A percentile compares a stretch with the other conserved stretches of the same genome.
Evolutionary conservation across 1,284 basidiomycete genomes (phyloP).

Genomic region (Fistulinella cinereoalba): DNA sequence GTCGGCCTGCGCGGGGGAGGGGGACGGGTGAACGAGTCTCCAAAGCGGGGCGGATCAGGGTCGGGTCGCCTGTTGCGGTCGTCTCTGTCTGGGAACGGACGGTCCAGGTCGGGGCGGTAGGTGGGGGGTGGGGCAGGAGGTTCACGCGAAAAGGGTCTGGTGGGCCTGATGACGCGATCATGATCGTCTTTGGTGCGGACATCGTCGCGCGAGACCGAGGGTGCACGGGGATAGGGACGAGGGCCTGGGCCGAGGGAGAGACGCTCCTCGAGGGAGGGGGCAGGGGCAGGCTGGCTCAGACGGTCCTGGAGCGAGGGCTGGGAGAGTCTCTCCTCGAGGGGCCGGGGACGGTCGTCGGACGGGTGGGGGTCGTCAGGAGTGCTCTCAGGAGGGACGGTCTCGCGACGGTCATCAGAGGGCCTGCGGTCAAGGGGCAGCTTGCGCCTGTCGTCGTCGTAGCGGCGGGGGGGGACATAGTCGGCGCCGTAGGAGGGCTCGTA

Average conservation of each 20-base stretch:
- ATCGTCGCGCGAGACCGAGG: slow-evolving; percentile 35
- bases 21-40: slow-evolving; percentile 25
- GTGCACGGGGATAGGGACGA: slow-evolving; percentile 23
- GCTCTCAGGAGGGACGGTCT: no score
- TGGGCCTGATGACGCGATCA: slow-evolving; percentile 30
- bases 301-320: slow-evolving; percentile 39
- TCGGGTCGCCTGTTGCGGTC: slow-evolving; percentile 36
- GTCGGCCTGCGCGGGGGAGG: slow-evolving; percentile 27
- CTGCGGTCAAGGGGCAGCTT: slow-evolving; percentile 25
- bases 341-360: slow-evolving; percentile 32
- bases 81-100: slow-evolving; percentile 28
- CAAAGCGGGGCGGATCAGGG: slow-evolving; percentile 34
- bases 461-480: slow-evolving; percentile 29
- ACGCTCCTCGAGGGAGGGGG: slow-evolving; percentile 42
- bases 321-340: slow-evolving; percentile 39
- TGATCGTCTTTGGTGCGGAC: slow-evolving; percentile 31
- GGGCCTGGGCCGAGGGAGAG: slow-evolving; percentile 31
- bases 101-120: slow-evolving; percentile 37
- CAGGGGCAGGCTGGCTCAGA: slow-evolving; percentile 30
- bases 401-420: slow-evolving; percentile 24
- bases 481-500: slow-evolving; percentile 40
- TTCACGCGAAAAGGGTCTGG: slow-evolving; percentile 37
- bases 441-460: slow-evolving; percentile 34
- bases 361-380: no score
- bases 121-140: slow-evolving; percentile 16